Evolutionary conservation across 1,284 basidiomycete genomes (phyloP).

Genomic region (Trametes hirsuta): DNA sequence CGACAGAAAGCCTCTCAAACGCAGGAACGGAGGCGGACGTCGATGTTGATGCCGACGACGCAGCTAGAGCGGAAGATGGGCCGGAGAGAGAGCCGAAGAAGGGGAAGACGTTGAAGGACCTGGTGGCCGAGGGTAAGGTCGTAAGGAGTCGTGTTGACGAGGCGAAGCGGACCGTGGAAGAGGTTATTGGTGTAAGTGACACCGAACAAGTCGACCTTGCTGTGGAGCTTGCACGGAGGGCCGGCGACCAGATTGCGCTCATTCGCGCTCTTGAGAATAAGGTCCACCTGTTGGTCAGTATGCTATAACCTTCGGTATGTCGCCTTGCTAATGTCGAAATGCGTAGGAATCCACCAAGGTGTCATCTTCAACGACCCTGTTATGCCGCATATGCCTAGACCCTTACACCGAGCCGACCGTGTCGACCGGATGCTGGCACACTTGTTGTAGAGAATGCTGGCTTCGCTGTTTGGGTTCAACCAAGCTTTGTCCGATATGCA

Average conservation of each 20-base stretch:
- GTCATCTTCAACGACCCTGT: slow-evolving; percentile 49
- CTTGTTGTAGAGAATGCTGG: slow-evolving; percentile 81
- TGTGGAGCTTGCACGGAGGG: slow-evolving; percentile 50
- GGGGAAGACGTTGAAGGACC: slow-evolving; percentile 46
- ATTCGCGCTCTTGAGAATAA: slow-evolving; percentile 64
- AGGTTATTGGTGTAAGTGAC: slow-evolving; percentile 48
- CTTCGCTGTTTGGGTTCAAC: slow-evolving; percentile 78
- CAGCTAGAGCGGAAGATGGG: slow-evolving; percentile 33
- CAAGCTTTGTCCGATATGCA: slow-evolving; percentile 81
- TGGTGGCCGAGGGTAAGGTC: slow-evolving; percentile 55
- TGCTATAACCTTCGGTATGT: background rate
- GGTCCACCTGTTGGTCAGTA: slow-evolving; percentile 56
- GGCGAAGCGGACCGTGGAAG: slow-evolving; percentile 44
- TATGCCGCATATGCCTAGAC: slow-evolving; percentile 79
- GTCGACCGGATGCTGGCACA: slow-evolving; percentile 86
- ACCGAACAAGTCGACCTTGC: slow-evolving; percentile 52
- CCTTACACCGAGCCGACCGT: slow-evolving; percentile 75
- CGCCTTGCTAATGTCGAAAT: background rate
- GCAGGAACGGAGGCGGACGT: slow-evolving; percentile 40
- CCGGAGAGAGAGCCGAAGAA: slow-evolving; percentile 11
- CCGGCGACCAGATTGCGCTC: slow-evolving; percentile 50
- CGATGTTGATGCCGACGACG: slow-evolving; percentile 42
- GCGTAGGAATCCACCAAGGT: slow-evolving; percentile 49
- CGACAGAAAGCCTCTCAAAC: slow-evolving; percentile 11
- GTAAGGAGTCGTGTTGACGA: slow-evolving; percentile 38